Evolutionary conservation across 108 stramenopile species (phyloP).

Genomic region (Cyclotella distinguenda): DNA sequence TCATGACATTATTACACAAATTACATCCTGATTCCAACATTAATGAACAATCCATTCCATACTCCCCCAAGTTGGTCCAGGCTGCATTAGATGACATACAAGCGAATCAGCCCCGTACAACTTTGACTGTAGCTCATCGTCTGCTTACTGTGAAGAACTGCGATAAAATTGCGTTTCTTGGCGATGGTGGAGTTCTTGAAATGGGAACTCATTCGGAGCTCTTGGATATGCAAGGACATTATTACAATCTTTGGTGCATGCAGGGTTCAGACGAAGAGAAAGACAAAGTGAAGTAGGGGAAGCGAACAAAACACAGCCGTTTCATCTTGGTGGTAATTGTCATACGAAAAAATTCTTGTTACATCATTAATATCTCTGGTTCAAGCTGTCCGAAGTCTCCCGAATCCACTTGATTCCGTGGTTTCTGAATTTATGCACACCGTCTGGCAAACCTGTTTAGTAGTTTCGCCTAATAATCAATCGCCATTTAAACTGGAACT

Average conservation of each 20-base stretch:
- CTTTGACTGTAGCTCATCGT: constrained; percentile 59
- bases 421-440: too few species aligned
- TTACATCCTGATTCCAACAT: too few species aligned
- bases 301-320: too few species aligned
- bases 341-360: background rate
- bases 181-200: constrained; percentile 64
- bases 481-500: too few species aligned
- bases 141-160: constrained; percentile 64
- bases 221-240: constrained; percentile 49
- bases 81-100: constrained; percentile 34
- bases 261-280: constrained; percentile 35
- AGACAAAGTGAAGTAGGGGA: background rate
- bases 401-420: too few species aligned
- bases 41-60: too few species aligned
- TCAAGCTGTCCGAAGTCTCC: too few species aligned
- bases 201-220: constrained; percentile 72
- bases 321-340: too few species aligned
- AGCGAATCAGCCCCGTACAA: constrained; percentile 44
- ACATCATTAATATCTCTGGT: too few species aligned
- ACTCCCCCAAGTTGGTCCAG: constrained; percentile 26
- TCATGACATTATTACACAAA: too few species aligned
- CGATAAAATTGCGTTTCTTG: constrained; percentile 75
- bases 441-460: too few species aligned
- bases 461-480: too few species aligned
- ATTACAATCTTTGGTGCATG: constrained; percentile 48